Base-by-base conservation (phyloP, 371 early-diverging fungal species). In the Conidiobolus coronatus region DNA sequence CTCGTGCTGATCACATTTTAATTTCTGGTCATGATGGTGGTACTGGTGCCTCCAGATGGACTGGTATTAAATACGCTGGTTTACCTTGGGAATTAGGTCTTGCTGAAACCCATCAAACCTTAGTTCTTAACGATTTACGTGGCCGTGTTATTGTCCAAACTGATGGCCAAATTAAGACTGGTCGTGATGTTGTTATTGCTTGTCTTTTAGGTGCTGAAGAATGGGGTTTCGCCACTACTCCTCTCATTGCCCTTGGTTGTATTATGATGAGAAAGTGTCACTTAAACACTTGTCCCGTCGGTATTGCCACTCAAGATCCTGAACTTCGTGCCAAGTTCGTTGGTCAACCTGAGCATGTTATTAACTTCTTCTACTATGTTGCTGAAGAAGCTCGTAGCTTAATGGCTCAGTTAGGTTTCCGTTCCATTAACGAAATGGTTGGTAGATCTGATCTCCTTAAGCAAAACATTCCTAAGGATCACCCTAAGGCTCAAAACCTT, bases 21-120 rank as follows among this genome's bases (percentile, higher is more conserved):
- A 86, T 95, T 50, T 84, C 88, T 40, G 81, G 83, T 37, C 93
- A 95, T 57, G 96, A 95, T 61, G 96, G 96, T 65, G 96, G 96
- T 50, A 95, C 96, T 18, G 96, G 96, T 54, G 96, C 96, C 12
- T 79, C 83, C 35, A 77, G 93, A 48, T 92, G 90, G 91, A 93
- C 93, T 6, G 89, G 93, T 60, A 92, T 95, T 67, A 88, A 92
- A 61, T 84, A 92, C 50, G 91, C 93, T 8, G 96, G 96, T 61
- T 67, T 93, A 49, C 96, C 93, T 22, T 92, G 92, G 92, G 93
- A 95, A 66, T 64, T 95, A 37, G 95, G 95, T 53, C 66, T 95
- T 21, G 92, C 92, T 13, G 95, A 95, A 61, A 86, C 93, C 12
- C 95, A 95, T 56, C 92, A 92, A 63, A 91, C 93, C 2, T 63